Conservation (phyloP, 306 rosid genomes). For the Dalbergia cochinchinensis region DNA sequence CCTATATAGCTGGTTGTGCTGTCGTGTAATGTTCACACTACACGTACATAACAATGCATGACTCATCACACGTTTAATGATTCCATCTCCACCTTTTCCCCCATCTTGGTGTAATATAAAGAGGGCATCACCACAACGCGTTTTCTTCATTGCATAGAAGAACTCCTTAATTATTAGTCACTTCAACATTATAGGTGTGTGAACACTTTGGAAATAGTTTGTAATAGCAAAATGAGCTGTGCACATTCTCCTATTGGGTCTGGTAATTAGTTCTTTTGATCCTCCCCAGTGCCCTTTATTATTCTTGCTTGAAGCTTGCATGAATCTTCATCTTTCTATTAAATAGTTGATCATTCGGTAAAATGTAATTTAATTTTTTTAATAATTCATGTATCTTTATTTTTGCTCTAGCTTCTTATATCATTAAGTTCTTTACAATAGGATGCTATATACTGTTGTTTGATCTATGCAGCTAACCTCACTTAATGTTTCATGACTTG, state of each 20-base stretch:
- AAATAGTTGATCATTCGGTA: constrained; percentile 14
- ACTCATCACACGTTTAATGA: constrained; percentile 60
- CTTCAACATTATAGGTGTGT: constrained; percentile 45
- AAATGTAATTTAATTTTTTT: not conserved
- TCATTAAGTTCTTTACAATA: too few species aligned
- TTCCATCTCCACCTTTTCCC: constrained; percentile 62
- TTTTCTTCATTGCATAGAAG: constrained; percentile 69
- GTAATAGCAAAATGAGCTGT: constrained; percentile 72
- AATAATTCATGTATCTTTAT: not conserved
- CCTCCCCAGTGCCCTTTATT: constrained; percentile 6
- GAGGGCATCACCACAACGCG: constrained; percentile 54
- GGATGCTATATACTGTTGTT: not conserved
- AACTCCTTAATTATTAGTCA: constrained; percentile 41
- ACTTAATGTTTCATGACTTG: too few species aligned
- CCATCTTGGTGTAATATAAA: constrained; percentile 68
- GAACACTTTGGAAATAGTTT: constrained; percentile 45
- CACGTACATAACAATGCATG: constrained; percentile 53
- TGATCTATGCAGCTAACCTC: not conserved
- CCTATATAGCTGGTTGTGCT: constrained; percentile 55
- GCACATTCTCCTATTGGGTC: constrained; percentile 69
- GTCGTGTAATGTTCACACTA: constrained; percentile 54
- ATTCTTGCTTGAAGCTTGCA: constrained; percentile 14
- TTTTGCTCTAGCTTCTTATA: too few species aligned
- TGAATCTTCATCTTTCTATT: constrained; percentile 11
- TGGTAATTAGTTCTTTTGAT: constrained; percentile 64